Base-by-base conservation (phyloP, 169 alveolate species). In the Eimeria sp. region DNA sequence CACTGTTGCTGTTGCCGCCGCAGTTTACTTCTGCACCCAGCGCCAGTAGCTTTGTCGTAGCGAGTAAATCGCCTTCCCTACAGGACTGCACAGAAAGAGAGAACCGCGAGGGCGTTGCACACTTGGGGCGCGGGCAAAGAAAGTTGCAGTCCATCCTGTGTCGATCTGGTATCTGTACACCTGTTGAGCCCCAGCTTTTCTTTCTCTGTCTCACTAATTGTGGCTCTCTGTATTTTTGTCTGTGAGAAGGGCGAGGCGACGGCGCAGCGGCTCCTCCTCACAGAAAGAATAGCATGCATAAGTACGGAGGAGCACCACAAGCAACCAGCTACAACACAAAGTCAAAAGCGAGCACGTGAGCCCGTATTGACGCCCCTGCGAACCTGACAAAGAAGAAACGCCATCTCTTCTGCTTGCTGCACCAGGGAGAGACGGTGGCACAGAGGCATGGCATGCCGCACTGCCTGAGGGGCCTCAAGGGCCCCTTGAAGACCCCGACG, bases 331-430 rank as follows among this genome's bases (percentile, higher is more conserved):
- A 37, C 58, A 0, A 74, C 18, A 18, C n/a, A 37, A 40, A 74
- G 10, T 20, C 33, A 18, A 74, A 25, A 11, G 33, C 77, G 37
- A 60, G 6, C 49, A 30, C 25, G 33, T 0, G 37, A 54, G 88
- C 20, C 62, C 49, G 68, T 30, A 49, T 49, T 52, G 27, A 54
- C n/a, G 37, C 74, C 54, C 58, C 30, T 25, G 40, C 72, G 60
- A 27, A 83, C 90, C 90, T 83, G 90, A 23, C 43, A 40, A 20
- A 83, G 90, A 25, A 83, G 90, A 40, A 83, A 83, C 23, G 90
- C 76, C 90, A 83, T 30, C 25, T 58, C 90, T 58, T 83, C 60
- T 6, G 90, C 90, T 40, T 83, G 90, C 33, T 83, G 90, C 77
- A 56, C 68, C 10, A 58, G 90, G 37, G 90, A 83, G 25, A 83